Conservation (phyloP, 2,329 filamentous ascomycete species). For the Phaeosphaeria sp. region DNA sequence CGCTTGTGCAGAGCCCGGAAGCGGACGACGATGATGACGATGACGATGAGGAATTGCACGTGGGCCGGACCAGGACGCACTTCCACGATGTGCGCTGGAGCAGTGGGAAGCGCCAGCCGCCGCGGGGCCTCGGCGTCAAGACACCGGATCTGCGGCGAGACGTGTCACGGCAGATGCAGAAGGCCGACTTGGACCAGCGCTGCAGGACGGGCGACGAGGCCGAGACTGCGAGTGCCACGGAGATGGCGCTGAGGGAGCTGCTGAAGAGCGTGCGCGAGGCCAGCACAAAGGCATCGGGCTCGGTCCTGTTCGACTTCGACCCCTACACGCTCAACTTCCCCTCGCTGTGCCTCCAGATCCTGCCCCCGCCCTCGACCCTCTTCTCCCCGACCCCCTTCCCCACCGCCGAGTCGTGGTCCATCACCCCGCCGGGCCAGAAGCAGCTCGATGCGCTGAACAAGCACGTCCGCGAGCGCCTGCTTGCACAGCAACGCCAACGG, state of each 20-base stretch:
- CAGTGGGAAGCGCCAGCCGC: slow-evolving; percentile 76
- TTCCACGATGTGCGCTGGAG: slow-evolving; percentile 75
- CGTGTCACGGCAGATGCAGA: slow-evolving; percentile 50
- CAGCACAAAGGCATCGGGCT: slow-evolving; percentile 54
- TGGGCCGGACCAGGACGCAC: slow-evolving; percentile 48
- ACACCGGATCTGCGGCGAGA: slow-evolving; percentile 51
- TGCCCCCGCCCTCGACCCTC: slow-evolving; percentile 80
- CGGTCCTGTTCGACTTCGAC: slow-evolving; percentile 75
- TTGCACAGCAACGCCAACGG: slow-evolving; percentile 42
- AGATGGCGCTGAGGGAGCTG: slow-evolving; percentile 84
- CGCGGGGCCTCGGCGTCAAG: slow-evolving; percentile 51
- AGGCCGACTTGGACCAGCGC: slow-evolving; percentile 68
- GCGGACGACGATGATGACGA: slow-evolving; percentile 18
- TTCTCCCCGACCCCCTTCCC: slow-evolving; percentile 82
- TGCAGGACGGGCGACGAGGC: slow-evolving; percentile 71
- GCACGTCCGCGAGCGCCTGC: slow-evolving; percentile 72
- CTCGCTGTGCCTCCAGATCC: slow-evolving; percentile 79
- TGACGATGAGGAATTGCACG: slow-evolving; percentile 21
- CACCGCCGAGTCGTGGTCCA: slow-evolving; percentile 80
- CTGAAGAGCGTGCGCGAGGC: slow-evolving; percentile 82
- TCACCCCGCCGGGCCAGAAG: slow-evolving; percentile 74
- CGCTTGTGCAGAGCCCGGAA: slow-evolving; percentile 31
- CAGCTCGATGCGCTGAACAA: slow-evolving; percentile 75
- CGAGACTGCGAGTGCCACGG: slow-evolving; percentile 82
- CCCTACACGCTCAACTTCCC: slow-evolving; percentile 86